Conservation (phyloP, 306 rosid genomes). For the Mimosa pudica region DNA sequence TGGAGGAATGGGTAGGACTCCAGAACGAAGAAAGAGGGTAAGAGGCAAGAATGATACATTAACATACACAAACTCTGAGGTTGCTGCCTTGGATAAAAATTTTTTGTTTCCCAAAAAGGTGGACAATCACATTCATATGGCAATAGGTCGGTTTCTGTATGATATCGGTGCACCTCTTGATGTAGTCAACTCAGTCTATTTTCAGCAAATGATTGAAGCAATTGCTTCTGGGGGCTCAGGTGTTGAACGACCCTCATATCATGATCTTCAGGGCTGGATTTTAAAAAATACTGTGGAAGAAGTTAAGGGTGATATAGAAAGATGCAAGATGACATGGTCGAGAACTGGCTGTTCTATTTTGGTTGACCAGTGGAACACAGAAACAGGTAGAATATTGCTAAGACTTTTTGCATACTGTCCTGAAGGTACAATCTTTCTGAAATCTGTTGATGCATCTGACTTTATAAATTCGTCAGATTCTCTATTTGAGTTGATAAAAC, state of each 20-base stretch:
- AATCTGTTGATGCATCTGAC: slow-evolving; percentile 72
- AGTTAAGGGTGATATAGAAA: slow-evolving; percentile 62
- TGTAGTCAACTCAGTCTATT: slow-evolving; percentile 77
- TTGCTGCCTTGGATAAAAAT: slow-evolving; percentile 42
- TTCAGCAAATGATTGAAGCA: slow-evolving; percentile 81
- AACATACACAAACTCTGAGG: slow-evolving; percentile 43
- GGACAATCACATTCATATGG: slow-evolving; percentile 61
- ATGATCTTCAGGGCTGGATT: slow-evolving; percentile 83
- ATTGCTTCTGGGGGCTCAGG: slow-evolving; percentile 62
- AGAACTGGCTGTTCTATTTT: slow-evolving; percentile 81
- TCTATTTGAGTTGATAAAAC: slow-evolving; percentile 66
- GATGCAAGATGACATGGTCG: slow-evolving; percentile 64
- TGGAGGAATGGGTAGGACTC: slow-evolving; percentile 48
- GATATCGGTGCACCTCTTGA: slow-evolving; percentile 85
- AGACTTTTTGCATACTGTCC: slow-evolving; percentile 66
- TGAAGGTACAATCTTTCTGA: slow-evolving; percentile 71
- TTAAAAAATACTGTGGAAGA: slow-evolving; percentile 81
- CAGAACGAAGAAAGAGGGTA: slow-evolving; percentile 68
- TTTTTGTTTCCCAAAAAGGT: slow-evolving; percentile 40
- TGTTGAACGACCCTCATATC: slow-evolving; percentile 56
- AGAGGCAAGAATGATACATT: slow-evolving; percentile 51
- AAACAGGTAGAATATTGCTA: slow-evolving; percentile 52
- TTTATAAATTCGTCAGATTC: slow-evolving; percentile 47
- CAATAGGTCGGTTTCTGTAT: slow-evolving; percentile 81
- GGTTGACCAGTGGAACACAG: slow-evolving; percentile 70